These are phyloP conservation scores for Suillus sp. DNA, from an alignment of 768 basidiomycete genomes.

Conservation along the genomic window DNA sequence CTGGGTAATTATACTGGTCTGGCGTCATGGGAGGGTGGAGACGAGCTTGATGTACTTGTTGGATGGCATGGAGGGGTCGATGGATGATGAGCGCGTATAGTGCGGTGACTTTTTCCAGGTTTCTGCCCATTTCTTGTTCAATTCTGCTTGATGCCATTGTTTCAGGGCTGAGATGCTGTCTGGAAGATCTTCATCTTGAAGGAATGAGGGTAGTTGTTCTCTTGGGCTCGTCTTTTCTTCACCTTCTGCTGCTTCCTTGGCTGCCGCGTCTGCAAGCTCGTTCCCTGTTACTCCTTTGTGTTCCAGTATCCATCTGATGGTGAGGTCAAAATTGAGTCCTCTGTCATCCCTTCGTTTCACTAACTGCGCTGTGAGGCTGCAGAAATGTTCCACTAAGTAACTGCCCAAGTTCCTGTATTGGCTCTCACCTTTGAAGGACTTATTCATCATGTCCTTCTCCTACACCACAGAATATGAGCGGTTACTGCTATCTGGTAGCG, in stretches of 20 bases:
- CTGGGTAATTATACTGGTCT: slow-evolving; percentile 28
- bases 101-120: background rate
- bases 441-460: no score
- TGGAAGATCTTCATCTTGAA: background rate
- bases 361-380: background rate
- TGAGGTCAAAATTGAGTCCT: background rate
- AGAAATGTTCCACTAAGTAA: slow-evolving; percentile 14
- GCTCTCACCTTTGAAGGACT: background rate
- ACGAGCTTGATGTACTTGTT: slow-evolving; percentile 8
- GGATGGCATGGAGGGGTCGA: background rate
- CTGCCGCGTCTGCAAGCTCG: slow-evolving; percentile 23
- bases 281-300: slow-evolving; percentile 22
- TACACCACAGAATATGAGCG: no score
- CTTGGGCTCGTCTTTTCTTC: background rate
- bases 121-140: background rate
- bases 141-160: background rate
- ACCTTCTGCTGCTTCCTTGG: slow-evolving; percentile 22
- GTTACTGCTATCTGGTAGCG: no score
- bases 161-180: background rate
- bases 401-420: background rate
- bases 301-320: slow-evolving; percentile 21
- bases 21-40: slow-evolving; percentile 12
- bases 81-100: background rate
- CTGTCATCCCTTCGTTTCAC: accelerated
- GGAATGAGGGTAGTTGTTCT: background rate